Evolutionary conservation across 2,329 filamentous ascomycete species (phyloP).

Genomic region (Phoma sp.): DNA sequence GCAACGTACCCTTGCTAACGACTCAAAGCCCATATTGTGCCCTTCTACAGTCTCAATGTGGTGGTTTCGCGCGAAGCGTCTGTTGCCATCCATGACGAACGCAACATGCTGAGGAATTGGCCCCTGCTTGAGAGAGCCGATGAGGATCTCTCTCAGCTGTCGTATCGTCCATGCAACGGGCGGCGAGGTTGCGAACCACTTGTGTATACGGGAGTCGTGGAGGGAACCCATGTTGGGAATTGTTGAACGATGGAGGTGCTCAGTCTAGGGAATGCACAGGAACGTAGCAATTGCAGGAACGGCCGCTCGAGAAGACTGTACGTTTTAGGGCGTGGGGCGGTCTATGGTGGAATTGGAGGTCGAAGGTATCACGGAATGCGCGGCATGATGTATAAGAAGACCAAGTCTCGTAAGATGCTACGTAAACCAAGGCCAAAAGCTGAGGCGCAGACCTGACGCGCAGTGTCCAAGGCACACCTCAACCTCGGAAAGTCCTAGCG

Average conservation of each 20-base stretch:
- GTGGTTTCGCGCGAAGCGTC: constrained; percentile 87
- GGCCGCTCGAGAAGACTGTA: background rate
- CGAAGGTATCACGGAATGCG: constrained; percentile 30
- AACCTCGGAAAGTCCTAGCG: constrained; percentile 19
- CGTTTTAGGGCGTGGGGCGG: background rate
- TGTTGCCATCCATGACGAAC: constrained; percentile 99
- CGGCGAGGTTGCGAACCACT: constrained; percentile 86
- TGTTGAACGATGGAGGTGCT: constrained; percentile 20
- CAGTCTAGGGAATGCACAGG: constrained; percentile 15
- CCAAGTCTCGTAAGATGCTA: constrained; percentile 28
- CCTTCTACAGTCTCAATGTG: constrained; percentile 97
- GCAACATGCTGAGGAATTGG: constrained; percentile 94
- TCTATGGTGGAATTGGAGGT: constrained; percentile 8
- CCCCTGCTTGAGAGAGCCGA: constrained; percentile 87
- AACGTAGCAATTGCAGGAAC: constrained; percentile 13
- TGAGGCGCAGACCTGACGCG: constrained; percentile 40
- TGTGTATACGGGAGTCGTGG: constrained; percentile 67
- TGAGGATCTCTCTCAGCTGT: constrained; percentile 81
- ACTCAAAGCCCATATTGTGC: constrained; percentile 94
- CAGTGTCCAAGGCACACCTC: constrained; percentile 28
- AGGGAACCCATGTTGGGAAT: constrained; percentile 54
- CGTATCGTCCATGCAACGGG: constrained; percentile 89
- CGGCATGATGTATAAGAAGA: constrained; percentile 39
- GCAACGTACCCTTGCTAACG: constrained; percentile 77
- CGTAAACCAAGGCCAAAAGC: constrained; percentile 40